phyloP scores from a whole-genome alignment of 306 rosid genomes.

The Cicer bijugum region DNA sequence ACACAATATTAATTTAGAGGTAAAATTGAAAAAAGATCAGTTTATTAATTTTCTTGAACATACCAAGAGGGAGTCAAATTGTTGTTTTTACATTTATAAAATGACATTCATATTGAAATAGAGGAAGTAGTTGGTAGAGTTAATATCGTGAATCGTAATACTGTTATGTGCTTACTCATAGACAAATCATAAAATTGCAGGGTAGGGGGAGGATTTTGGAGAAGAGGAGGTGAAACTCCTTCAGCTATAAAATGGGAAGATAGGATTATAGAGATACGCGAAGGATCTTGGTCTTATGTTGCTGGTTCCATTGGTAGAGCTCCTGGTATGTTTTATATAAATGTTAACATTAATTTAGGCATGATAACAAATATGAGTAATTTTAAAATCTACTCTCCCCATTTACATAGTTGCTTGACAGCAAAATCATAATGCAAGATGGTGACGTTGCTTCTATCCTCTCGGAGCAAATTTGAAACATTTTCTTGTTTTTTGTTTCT shows the following conservation, averaged over 20 bases:
- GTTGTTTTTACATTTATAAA: too few relatives aligned
- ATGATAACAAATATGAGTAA: background rate
- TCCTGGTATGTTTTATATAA: conserved; percentile 68
- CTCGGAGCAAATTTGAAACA: conserved; percentile 45
- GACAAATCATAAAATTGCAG: conserved; percentile 52
- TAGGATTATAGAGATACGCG: conserved; percentile 82
- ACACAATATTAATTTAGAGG: too few relatives aligned
- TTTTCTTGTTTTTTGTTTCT: conserved; percentile 47
- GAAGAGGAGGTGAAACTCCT: conserved; percentile 89
- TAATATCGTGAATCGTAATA: conserved; percentile 6
- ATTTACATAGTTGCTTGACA: background rate
- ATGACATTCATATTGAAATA: background rate
- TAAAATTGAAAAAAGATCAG: too few relatives aligned
- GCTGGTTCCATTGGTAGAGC: conserved; percentile 83
- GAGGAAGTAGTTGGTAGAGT: background rate
- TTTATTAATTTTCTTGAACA: too few relatives aligned
- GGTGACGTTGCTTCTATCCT: conserved; percentile 18
- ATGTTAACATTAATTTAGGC: conserved; percentile 23
- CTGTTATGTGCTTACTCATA: conserved; percentile 11
- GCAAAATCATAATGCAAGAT: background rate
- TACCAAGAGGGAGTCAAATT: too few relatives aligned
- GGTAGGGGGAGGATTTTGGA: conserved; percentile 93
- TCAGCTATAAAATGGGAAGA: conserved; percentile 85
- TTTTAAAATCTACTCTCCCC: background rate
- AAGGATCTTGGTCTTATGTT: conserved; percentile 94